Evolutionary conservation across 179 eudicot species (phyloP), one percentile per base, ranked within the genome.

Genomic region (Patellifolia procumbens): DNA sequence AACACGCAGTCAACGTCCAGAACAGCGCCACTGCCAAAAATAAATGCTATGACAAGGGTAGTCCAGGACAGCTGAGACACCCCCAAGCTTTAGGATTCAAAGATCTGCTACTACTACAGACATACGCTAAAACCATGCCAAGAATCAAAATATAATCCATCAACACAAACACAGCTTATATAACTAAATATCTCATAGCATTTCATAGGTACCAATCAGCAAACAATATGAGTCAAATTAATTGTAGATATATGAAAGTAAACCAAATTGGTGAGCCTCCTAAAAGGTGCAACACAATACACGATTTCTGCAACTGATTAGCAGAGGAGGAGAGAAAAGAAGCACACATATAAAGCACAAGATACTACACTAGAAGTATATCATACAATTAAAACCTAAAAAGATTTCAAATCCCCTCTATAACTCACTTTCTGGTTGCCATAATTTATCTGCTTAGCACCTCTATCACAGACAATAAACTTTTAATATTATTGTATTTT

Each of bases 211-310:
- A 69, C 6, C 16, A 69, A 68, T 31, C 9, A 32, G 28, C n/a
- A 77, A 39, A n/a, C n/a, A 37, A 61, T 58, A 56, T 56, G 46
- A 9, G 56, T 16, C 5, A 70, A 34, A 35, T 42, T 19, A n/a
- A 60, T 70, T 22, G n/a, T 5, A 60, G 5, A 70, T 48, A 70
- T 20, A 3, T 16, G 34, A 26, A n/a, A 53, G 29, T 46, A 13
- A 75, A 42, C 62, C 39, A 66, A 46, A 26, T 52, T 17, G 51
- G 28, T 1, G 43, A 39, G 31, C 55, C 68, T 29, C 53, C 78
- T 28, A 34, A 29, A 1, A 75, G 26, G 31, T 24, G 34, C 63
- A 65, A 64, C 34, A 65, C 19, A 9, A 51, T 10, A 65, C 68
- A 64, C n/a, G 24, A 64, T 28, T 28, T 37, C 10, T 48, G 1